phyloP scores from a whole-genome alignment of 441 rosid genomes.

The Jatropha multifida region DNA sequence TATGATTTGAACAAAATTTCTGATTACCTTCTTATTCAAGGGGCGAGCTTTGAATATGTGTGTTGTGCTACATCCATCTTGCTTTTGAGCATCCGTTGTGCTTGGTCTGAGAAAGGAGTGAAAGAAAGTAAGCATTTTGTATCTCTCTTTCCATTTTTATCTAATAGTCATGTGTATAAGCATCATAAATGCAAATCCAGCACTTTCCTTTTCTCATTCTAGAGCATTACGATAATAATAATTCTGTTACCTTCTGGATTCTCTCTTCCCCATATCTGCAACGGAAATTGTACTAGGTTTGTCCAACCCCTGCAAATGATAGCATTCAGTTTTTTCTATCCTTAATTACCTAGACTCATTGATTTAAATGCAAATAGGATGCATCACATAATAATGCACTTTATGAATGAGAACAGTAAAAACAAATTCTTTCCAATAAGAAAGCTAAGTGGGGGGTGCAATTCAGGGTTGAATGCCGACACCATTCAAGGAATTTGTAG shows the following conservation, averaged over 20 bases:
- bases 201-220: constrained; percentile 8
- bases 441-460: not conserved
- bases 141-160: not conserved
- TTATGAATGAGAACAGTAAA: not conserved
- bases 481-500: not conserved
- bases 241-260: constrained; percentile 51
- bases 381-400: not conserved
- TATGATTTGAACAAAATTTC: constrained; percentile 16
- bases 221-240: not conserved
- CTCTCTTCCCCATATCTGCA: constrained; percentile 43
- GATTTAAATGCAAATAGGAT: not conserved
- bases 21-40: constrained; percentile 70
- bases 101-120: constrained; percentile 41
- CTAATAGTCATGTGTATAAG: not conserved
- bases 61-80: constrained; percentile 33
- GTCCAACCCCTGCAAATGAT: constrained; percentile 44
- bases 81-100: constrained; percentile 39
- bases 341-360: constrained; percentile 1
- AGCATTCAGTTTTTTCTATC: constrained; percentile 15
- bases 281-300: constrained; percentile 33
- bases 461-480: constrained; percentile 3
- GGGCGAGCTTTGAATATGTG: constrained; percentile 72
- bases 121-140: not conserved
- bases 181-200: not conserved
- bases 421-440: not conserved